Conservation (phyloP, 1,284 basidiomycete species). For the Puccinia polysora region DNA sequence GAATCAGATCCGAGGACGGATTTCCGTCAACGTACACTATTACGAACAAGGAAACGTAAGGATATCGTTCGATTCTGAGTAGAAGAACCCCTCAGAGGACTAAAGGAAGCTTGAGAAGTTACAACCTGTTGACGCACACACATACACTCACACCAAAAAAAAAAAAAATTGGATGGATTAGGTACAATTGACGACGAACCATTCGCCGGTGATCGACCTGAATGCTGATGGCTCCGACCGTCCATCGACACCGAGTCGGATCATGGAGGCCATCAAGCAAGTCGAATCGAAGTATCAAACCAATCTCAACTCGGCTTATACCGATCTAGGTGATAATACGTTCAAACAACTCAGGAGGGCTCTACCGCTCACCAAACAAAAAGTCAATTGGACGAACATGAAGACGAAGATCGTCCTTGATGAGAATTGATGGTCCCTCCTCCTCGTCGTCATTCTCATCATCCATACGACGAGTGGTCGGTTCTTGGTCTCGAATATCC, state of each 20-base stretch:
- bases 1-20: conserved; percentile 57
- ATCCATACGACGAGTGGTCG: too few species aligned
- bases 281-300: conserved; percentile 12
- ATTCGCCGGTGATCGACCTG: conserved; percentile 2
- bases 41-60: conserved; percentile 90
- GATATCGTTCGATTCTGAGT: too few species aligned
- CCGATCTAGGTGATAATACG: conserved; percentile 24
- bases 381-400: conserved; percentile 90
- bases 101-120: neutral
- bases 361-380: conserved; percentile 82
- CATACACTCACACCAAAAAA: too few species aligned
- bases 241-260: neutral
- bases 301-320: conserved; percentile 7
- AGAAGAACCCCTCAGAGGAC: neutral
- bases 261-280: neutral
- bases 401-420: conserved; percentile 27
- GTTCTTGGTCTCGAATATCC: too few species aligned
- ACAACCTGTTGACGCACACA: too few species aligned
- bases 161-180: too few species aligned
- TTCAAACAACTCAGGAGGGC: conserved; percentile 67
- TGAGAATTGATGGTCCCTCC: conserved; percentile 26
- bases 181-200: conserved; percentile 24
- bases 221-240: neutral
- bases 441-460: too few species aligned
- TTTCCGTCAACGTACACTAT: conserved; percentile 82